These are phyloP conservation scores for Monosporascus cannonballus DNA, from an alignment of 2,329 filamentous ascomycete genomes.

Conservation along the genomic window DNA sequence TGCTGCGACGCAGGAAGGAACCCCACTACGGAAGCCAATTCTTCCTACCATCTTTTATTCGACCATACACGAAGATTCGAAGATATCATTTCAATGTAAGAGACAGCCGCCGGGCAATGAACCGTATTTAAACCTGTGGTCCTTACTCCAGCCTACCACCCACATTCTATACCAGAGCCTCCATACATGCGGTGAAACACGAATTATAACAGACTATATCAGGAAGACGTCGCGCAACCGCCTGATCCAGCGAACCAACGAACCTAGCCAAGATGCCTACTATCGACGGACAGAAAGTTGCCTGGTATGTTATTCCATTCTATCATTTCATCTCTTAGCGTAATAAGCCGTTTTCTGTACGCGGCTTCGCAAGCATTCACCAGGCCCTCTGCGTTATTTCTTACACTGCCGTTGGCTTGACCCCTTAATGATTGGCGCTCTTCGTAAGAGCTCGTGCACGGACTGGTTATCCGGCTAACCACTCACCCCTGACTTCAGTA, in stretches of 20 bases:
- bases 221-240: conserved; percentile 1
- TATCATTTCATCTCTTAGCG: no score
- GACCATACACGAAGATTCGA: background rate
- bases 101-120: background rate
- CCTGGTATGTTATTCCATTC: conserved; percentile 51
- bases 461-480: background rate
- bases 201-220: background rate
- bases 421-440: background rate
- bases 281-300: conserved; percentile 67
- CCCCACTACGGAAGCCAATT: background rate
- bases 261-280: conserved; percentile 50
- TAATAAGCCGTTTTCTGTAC: background rate
- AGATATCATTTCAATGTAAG: background rate
- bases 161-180: background rate
- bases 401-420: background rate
- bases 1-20: background rate
- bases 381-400: background rate
- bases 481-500: conserved; percentile 36
- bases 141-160: background rate
- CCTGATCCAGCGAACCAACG: background rate
- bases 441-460: background rate
- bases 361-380: background rate
- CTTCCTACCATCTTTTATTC: background rate
- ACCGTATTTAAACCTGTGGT: background rate
- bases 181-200: background rate